These are phyloP conservation scores for Populus nigra DNA, from an alignment of 345 rosid genomes.

Conservation along the genomic window DNA sequence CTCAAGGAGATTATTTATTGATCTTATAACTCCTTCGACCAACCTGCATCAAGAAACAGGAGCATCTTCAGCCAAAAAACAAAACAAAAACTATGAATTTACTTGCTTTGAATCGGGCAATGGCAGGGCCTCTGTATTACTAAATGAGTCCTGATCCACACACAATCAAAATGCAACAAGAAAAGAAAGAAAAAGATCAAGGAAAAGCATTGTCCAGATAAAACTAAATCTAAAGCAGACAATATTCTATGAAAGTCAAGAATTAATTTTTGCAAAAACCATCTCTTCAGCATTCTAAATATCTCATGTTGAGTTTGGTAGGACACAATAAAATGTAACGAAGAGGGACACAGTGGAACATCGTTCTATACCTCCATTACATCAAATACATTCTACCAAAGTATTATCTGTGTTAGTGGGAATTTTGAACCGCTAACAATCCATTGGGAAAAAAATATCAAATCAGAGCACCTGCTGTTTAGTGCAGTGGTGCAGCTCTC, in stretches of 20 bases:
- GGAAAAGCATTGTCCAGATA: not conserved
- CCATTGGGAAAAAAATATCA: no score
- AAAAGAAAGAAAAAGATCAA: not conserved
- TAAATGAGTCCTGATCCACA: not conserved
- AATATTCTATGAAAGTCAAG: not conserved
- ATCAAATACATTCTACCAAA: no score
- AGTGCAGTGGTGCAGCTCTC: no score
- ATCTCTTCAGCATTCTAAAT: no score
- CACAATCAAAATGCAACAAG: not conserved
- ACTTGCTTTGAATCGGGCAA: not conserved
- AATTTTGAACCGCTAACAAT: no score
- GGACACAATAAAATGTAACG: no score
- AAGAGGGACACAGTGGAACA: no score
- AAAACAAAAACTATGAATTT: not conserved
- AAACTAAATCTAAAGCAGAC: slow-evolving; percentile 7
- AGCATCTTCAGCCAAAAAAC: slow-evolving; percentile 16
- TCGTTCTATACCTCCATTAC: no score
- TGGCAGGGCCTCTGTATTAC: not conserved
- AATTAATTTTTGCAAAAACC: not conserved
- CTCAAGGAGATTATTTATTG: slow-evolving; percentile 92
- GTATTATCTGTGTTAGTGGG: no score
- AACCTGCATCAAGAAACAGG: slow-evolving; percentile 50
- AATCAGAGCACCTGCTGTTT: no score
- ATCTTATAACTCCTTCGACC: slow-evolving; percentile 88
- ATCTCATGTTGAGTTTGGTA: no score